Conservation (phyloP, 1,284 basidiomycete species). For the Phellinidium pouzarii region DNA sequence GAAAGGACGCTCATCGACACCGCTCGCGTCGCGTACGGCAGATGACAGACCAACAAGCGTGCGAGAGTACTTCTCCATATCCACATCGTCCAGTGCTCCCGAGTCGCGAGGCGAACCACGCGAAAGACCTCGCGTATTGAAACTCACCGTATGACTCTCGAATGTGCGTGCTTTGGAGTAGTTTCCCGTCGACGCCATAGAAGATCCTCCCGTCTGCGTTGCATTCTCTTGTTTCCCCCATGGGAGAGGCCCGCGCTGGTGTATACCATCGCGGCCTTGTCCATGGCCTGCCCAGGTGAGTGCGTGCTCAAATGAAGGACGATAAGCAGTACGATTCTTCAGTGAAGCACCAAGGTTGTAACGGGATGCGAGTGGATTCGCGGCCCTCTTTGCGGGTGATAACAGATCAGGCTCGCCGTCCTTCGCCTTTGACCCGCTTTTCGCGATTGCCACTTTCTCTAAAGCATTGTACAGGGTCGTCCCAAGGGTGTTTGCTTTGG, state of each 20-base stretch:
- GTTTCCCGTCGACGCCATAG: not conserved
- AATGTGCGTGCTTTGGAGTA: conserved; percentile 5
- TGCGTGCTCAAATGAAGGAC: conserved; percentile 5
- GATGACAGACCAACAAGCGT: not conserved
- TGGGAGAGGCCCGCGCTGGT: not conserved
- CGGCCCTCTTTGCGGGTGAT: conserved; percentile 26
- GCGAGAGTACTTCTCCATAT: not conserved
- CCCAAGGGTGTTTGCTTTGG: not conserved
- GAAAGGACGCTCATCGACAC: not conserved
- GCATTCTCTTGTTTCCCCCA: not conserved
- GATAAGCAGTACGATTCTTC: conserved; percentile 35
- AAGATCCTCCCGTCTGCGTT: not conserved
- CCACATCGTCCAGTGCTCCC: not conserved
- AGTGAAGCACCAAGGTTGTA: conserved; percentile 51
- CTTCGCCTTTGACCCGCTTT: not conserved
- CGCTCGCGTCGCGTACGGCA: not conserved
- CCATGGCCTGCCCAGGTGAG: conserved; percentile 13
- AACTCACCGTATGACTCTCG: conserved; percentile 5
- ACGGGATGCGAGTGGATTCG: conserved; percentile 38
- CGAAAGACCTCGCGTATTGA: conserved; percentile 1
- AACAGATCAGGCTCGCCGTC: conserved; percentile 10
- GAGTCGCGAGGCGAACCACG: conserved; percentile 13
- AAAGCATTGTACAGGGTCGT: not conserved
- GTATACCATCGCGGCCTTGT: not conserved
- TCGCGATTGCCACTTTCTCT: not conserved